Conservation (phyloP, 176 grass and related monocot genomes). For the Alopecurus myosuroides region DNA sequence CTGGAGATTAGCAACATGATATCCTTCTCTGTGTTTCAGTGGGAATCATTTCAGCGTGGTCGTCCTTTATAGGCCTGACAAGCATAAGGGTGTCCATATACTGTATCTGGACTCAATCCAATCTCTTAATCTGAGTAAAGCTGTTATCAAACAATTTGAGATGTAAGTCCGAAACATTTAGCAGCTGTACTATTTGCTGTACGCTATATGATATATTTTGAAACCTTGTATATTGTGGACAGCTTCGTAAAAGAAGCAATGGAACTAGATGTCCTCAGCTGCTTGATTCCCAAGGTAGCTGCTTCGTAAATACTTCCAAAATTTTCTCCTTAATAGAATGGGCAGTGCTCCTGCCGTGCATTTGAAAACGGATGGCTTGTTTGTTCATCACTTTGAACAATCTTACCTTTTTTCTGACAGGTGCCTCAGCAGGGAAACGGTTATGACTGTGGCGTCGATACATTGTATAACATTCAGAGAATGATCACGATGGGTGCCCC, state of each 20-base stretch:
- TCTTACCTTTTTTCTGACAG: not conserved
- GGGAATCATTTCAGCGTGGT: not conserved
- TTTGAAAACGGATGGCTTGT: not conserved
- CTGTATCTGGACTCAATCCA: not conserved
- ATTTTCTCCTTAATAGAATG: not conserved
- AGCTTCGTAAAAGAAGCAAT: not conserved
- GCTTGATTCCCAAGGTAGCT: not conserved
- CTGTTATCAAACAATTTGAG: not conserved
- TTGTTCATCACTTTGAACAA: not conserved
- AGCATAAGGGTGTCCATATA: not conserved
- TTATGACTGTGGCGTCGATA: not conserved
- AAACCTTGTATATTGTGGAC: not conserved
- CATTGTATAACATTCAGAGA: not conserved
- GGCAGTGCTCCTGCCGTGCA: not conserved
- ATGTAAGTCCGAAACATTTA: not conserved
- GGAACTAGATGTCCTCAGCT: not conserved
- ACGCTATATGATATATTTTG: not conserved
- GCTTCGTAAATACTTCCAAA: not conserved
- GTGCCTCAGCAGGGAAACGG: not conserved
- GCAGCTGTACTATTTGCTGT: not conserved
- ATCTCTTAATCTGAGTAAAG: not conserved
- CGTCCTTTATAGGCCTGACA: not conserved
- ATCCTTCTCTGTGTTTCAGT: not conserved
- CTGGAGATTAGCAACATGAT: not conserved
- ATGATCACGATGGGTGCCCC: not conserved